These are phyloP conservation scores for Mycocentrospora acerina DNA, from an alignment of 2,329 filamentous ascomycete genomes.

Conservation along the genomic window DNA sequence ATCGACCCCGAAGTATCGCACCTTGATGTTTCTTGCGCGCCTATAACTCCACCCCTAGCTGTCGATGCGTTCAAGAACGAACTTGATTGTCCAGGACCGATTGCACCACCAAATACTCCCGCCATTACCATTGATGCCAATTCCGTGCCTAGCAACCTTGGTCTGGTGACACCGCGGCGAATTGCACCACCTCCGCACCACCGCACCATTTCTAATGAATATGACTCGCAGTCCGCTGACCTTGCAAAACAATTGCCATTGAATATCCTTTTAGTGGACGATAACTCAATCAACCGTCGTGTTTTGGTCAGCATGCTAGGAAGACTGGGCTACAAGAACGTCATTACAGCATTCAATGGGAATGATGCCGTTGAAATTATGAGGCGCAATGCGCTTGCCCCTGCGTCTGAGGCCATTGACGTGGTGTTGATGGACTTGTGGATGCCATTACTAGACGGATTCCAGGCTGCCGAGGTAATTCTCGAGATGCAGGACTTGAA, in stretches of 20 bases:
- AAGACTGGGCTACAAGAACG: slow-evolving; percentile 65
- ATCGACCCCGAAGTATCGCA: slow-evolving; percentile 28
- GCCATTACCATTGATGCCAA: slow-evolving; percentile 12
- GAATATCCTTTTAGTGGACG: slow-evolving; percentile 69
- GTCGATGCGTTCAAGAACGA: slow-evolving; percentile 23
- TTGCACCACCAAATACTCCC: slow-evolving; percentile 8
- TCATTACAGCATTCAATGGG: slow-evolving; percentile 68
- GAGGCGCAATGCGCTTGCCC: slow-evolving; percentile 39
- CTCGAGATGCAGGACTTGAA: slow-evolving; percentile 50
- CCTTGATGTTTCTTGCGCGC: slow-evolving; percentile 17
- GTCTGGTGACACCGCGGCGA: slow-evolving; percentile 31
- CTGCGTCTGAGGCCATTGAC: slow-evolving; percentile 51
- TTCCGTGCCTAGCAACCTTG: slow-evolving; percentile 9
- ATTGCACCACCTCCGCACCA: slow-evolving; percentile 30
- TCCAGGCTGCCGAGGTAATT: slow-evolving; percentile 66
- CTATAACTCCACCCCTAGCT: slow-evolving; percentile 31
- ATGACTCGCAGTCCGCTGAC: slow-evolving; percentile 13
- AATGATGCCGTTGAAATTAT: slow-evolving; percentile 66
- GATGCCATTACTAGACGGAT: slow-evolving; percentile 75
- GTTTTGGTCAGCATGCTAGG: slow-evolving; percentile 66
- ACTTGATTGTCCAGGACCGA: slow-evolving; percentile 10
- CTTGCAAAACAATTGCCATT: slow-evolving; percentile 64
- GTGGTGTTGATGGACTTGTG: slow-evolving; percentile 73
- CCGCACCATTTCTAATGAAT: slow-evolving; percentile 24
- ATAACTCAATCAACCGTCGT: slow-evolving; percentile 71